Evolutionary conservation across 768 basidiomycete genomes (phyloP), one percentile per base, ranked within the genome.

Genomic region (Lactifluus subvellereus): DNA sequence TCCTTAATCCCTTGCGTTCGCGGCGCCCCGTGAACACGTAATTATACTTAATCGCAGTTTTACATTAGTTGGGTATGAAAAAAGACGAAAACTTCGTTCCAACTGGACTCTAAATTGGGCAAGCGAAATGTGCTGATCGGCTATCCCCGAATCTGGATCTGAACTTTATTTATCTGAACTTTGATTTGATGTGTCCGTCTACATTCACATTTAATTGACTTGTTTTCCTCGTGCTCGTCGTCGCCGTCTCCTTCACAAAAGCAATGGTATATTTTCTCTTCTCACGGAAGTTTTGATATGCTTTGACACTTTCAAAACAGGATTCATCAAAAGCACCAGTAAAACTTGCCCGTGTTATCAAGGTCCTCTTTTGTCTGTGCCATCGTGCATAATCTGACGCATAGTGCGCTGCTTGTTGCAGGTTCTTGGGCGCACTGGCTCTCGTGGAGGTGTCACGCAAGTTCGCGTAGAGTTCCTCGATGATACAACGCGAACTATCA

Each of bases 391-490:
- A 49, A 27, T 30, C 69, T 72, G 59, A 70, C 64, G 11, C 51
- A 14, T 30, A 32, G 13, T 20, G 37, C 37, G 37, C 10, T 22
- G 45, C 49, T 61, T 48, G 38, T 64, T 64, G 58, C 57, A 97
- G 94, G 93, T 98, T 76, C 88, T 98, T 72, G 97, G 97, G 73
- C 88, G 97, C 72, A 99, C 97, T 74, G 96, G 96, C 66, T 98
- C 95, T 71, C 92, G 96, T 75, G 96, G 96, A 79, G 96, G 96
- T 80, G 94, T 98, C 72, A 98, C 94, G 65, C 95, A 98, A 82
- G 95, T 98, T 78, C 93, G 96, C 69, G 97, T 99, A 69, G 97
- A 98, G 75, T 97, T 99, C 81, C 88, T 98, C 89, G 96, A 98
- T 75, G 95, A 98, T 76, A 85, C 91, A 59, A 85, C 87, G 68